Percentiles rank a stretch among this genome's conserved stretches.
phyloP scores from a whole-genome alignment of 192 early-diverging fungal species.

The Haplosporangium gracile region DNA sequence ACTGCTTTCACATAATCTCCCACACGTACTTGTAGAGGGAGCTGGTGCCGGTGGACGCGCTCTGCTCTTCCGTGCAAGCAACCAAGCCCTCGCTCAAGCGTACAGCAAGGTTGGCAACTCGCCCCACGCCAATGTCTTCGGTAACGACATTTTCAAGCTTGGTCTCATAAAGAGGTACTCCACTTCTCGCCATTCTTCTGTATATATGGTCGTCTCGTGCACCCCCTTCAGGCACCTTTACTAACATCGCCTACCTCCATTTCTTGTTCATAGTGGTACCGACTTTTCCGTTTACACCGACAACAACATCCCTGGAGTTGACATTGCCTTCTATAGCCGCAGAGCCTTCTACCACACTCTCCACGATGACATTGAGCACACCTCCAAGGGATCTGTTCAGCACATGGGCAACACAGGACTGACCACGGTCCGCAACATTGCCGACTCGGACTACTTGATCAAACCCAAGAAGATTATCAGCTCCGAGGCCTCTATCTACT shows the following conservation, averaged over 20 bases:
- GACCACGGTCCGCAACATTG: constrained; percentile 61
- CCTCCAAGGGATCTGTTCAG: constrained; percentile 65
- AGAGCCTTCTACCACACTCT: constrained; percentile 76
- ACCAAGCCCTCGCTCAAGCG: constrained; percentile 50
- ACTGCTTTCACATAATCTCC: too few species aligned
- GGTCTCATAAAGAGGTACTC: constrained; percentile 67
- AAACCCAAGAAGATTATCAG: constrained; percentile 37
- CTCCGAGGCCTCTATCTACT: constrained; percentile 59
- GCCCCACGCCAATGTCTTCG: constrained; percentile 72
- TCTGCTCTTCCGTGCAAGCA: constrained; percentile 69
- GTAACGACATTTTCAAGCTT: constrained; percentile 72
- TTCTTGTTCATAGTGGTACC: constrained; percentile 59
- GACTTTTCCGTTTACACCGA: constrained; percentile 75
- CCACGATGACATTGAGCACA: constrained; percentile 67
- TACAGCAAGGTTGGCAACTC: constrained; percentile 62
- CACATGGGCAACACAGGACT: constrained; percentile 77
- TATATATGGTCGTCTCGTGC: not conserved
- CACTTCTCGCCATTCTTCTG: not conserved
- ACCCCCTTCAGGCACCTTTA: not conserved
- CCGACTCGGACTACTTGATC: constrained; percentile 56
- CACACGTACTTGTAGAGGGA: constrained; percentile 60
- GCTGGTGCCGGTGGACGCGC: constrained; percentile 80
- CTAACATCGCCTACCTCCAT: not conserved
- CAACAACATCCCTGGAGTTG: constrained; percentile 72
- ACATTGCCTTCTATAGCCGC: constrained; percentile 75